phyloP scores from a whole-genome alignment of 148 eudicot genomes.

The Cornus controversa region DNA sequence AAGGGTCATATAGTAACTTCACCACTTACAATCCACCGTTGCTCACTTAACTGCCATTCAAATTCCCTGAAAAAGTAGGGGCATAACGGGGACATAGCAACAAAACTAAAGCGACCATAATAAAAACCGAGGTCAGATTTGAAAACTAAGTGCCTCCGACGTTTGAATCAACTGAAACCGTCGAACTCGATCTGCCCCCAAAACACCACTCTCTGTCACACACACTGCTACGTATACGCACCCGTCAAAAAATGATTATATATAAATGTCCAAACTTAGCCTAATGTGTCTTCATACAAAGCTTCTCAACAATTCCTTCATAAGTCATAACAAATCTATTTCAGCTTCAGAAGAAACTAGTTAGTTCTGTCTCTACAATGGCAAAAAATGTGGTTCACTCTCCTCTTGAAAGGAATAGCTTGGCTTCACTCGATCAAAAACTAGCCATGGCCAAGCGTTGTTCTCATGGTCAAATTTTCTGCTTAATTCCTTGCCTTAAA shows the following conservation, averaged over 20 bases:
- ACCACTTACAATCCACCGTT: not conserved
- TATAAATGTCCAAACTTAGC: conserved; percentile 5
- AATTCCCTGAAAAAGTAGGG: no score
- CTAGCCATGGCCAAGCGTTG: conserved; percentile 85
- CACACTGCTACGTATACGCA: not conserved
- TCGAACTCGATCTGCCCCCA: conserved; percentile 20
- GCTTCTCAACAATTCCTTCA: conserved; percentile 1
- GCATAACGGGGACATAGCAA: not conserved
- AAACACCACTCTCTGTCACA: not conserved
- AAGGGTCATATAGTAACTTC: not conserved
- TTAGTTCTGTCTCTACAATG: conserved; percentile 23
- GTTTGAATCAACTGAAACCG: conserved; percentile 22
- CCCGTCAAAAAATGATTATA: conserved; percentile 1
- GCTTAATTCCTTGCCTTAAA: not conserved
- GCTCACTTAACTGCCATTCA: not conserved
- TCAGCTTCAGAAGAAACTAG: not conserved
- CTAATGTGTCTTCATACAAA: not conserved
- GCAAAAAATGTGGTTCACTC: conserved; percentile 49
- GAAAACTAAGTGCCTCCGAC: conserved; percentile 28
- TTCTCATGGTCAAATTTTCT: conserved; percentile 77
- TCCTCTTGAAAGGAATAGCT: conserved; percentile 42
- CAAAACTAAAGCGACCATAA: conserved; percentile 15
- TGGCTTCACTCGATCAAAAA: conserved; percentile 67
- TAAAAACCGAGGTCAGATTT: conserved; percentile 1
- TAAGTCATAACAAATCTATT: not conserved